phyloP scores from a whole-genome alignment of 176 grass and related monocot species.

The Puccinellia tenuiflora region DNA sequence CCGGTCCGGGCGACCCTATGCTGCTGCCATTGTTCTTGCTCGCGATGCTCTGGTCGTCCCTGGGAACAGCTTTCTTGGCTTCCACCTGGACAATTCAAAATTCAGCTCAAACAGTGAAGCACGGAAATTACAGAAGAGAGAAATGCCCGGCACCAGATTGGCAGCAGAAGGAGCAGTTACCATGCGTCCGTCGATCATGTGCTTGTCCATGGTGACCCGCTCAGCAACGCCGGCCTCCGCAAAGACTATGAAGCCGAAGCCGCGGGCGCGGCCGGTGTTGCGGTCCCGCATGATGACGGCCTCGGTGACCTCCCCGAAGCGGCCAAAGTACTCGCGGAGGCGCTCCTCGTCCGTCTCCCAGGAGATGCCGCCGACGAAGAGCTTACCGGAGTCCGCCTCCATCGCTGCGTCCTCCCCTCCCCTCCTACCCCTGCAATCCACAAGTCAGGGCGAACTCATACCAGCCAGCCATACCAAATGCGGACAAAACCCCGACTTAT shows the following conservation, averaged over 20 bases:
- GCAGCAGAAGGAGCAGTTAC: slow-evolving; percentile 30
- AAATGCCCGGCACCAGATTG: slow-evolving; percentile 17
- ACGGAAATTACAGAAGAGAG: slow-evolving; percentile 6
- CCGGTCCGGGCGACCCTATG: slow-evolving; percentile 59
- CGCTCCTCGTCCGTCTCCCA: slow-evolving; percentile 96
- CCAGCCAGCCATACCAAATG: slow-evolving; percentile 45
- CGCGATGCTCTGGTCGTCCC: slow-evolving; percentile 72
- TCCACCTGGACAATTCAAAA: slow-evolving; percentile 60
- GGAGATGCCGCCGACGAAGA: slow-evolving; percentile 95
- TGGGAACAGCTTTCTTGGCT: slow-evolving; percentile 89
- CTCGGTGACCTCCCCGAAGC: slow-evolving; percentile 88
- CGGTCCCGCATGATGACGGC: slow-evolving; percentile 91
- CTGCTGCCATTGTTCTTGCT: slow-evolving; percentile 63
- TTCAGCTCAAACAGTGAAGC: not conserved
- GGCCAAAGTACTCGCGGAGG: slow-evolving; percentile 76
- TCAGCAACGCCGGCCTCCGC: slow-evolving; percentile 56
- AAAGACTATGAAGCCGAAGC: slow-evolving; percentile 92
- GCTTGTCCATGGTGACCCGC: slow-evolving; percentile 79
- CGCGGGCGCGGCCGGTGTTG: slow-evolving; percentile 84
- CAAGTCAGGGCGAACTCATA: slow-evolving; percentile 31
- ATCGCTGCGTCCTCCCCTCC: slow-evolving; percentile 57
- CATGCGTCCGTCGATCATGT: slow-evolving; percentile 96
- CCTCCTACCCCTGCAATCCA: slow-evolving; percentile 73
- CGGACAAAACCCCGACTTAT: slow-evolving; percentile 43
- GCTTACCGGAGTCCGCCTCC: slow-evolving; percentile 89